Conservation (phyloP, 2,329 filamentous ascomycete species). For the Harringtonia lauricola region DNA sequence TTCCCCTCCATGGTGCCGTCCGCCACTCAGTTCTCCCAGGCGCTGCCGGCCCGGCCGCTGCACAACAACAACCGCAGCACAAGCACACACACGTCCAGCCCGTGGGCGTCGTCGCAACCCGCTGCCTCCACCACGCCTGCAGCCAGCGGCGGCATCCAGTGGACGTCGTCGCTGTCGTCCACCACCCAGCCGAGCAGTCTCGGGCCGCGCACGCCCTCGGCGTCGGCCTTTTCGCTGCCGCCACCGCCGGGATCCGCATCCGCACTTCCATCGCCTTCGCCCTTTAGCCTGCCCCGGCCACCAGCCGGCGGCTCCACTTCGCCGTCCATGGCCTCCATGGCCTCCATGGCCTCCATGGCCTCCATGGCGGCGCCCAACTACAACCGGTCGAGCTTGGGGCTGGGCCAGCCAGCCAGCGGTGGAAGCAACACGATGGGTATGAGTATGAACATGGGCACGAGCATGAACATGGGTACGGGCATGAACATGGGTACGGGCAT, state of each 20-base stretch:
- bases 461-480: conserved; percentile 13
- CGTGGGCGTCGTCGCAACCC: conserved; percentile 30
- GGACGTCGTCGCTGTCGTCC: conserved; percentile 30
- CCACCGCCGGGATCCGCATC: conserved; percentile 34
- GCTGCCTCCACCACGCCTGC: neutral
- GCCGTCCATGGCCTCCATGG: conserved; percentile 4
- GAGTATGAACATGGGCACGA: conserved; percentile 15
- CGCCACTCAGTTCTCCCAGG: conserved; percentile 52
- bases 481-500: conserved; percentile 14
- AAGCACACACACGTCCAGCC: neutral
- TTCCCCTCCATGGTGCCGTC: conserved; percentile 47
- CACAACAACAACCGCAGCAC: conserved; percentile 7
- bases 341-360: conserved; percentile 1
- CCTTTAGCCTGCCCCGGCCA: conserved; percentile 38
- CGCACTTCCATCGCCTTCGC: conserved; percentile 13
- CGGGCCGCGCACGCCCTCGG: conserved; percentile 13
- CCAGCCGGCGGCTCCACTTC: conserved; percentile 16
- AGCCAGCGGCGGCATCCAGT: conserved; percentile 31
- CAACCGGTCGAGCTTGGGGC: conserved; percentile 2
- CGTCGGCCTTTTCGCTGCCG: conserved; percentile 41
- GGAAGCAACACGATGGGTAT: conserved; percentile 10
- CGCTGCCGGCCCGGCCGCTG: conserved; percentile 34
- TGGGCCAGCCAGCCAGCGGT: conserved; percentile 7
- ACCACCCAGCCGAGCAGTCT: conserved; percentile 23
- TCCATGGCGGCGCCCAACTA: conserved; percentile 1